Percentiles rank a stretch among this genome's conserved stretches.
phyloP scores from a whole-genome alignment of 805 yeast species.

The Lipomyces yamanashiensis region DNA sequence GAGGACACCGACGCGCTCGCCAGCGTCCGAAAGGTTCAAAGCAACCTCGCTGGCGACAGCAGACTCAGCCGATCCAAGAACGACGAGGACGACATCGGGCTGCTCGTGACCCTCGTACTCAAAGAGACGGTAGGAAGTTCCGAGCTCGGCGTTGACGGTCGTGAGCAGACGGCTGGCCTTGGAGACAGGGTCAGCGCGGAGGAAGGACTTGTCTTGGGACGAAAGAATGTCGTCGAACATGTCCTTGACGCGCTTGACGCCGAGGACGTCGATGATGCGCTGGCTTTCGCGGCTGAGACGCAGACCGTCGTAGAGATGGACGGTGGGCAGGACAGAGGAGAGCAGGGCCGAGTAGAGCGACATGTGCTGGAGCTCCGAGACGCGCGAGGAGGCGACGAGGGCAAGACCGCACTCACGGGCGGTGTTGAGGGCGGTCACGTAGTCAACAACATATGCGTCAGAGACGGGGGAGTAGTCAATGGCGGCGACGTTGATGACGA shows the following conservation, averaged over 20 bases:
- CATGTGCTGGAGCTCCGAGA: conserved; percentile 68
- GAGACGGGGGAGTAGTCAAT: conserved; percentile 63
- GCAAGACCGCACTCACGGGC: conserved; percentile 70
- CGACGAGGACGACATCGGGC: conserved; percentile 77
- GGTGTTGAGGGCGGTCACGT: conserved; percentile 60
- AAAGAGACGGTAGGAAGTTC: conserved; percentile 61
- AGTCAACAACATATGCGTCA: conserved; percentile 64
- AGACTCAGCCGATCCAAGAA: conserved; percentile 75
- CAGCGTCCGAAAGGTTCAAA: conserved; percentile 44
- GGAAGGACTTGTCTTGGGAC: conserved; percentile 19
- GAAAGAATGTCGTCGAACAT: conserved; percentile 33
- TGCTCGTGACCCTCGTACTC: conserved; percentile 68
- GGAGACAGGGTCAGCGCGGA: conserved; percentile 28
- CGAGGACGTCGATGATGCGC: conserved; percentile 41
- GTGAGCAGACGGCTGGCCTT: conserved; percentile 45
- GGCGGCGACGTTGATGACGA: conserved; percentile 76
- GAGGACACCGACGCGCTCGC: conserved; percentile 62
- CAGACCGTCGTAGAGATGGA: conserved; percentile 83
- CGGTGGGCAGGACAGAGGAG: conserved; percentile 57
- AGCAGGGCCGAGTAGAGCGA: conserved; percentile 68
- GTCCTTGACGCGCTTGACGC: conserved; percentile 44
- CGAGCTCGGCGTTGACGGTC: conserved; percentile 58
- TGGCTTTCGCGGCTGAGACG: conserved; percentile 59
- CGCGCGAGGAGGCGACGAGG: conserved; percentile 68
- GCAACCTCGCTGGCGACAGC: conserved; percentile 57